These are phyloP conservation scores for Arthrobotrys megalospora DNA, from an alignment of 2,329 filamentous ascomycete species.

Conservation along the genomic window DNA sequence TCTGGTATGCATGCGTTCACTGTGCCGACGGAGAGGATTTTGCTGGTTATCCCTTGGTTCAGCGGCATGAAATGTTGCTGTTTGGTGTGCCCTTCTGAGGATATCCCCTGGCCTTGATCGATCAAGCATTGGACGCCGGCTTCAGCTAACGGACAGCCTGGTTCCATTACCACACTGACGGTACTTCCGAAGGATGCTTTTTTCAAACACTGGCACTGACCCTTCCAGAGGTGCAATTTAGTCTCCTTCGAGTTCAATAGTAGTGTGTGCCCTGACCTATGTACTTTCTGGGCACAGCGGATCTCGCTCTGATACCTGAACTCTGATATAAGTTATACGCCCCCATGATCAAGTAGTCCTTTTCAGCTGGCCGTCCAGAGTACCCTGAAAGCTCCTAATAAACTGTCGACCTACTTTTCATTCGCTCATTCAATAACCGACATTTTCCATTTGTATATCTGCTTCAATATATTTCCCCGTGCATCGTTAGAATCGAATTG, in stretches of 20 bases:
- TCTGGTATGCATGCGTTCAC: slow-evolving; percentile 41
- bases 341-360: slow-evolving; percentile 25
- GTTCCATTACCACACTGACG: slow-evolving; percentile 41
- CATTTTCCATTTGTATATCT: slow-evolving; percentile 36
- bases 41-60: slow-evolving; percentile 45
- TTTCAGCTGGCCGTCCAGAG: slow-evolving; percentile 9
- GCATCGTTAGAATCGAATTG: background rate
- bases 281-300: slow-evolving; percentile 10
- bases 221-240: slow-evolving; percentile 48
- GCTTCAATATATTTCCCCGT: slow-evolving; percentile 6
- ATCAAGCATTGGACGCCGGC: slow-evolving; percentile 36
- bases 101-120: slow-evolving; percentile 42
- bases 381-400: slow-evolving; percentile 18
- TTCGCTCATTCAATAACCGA: slow-evolving; percentile 37
- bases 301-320: background rate
- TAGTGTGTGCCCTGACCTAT: slow-evolving; percentile 43
- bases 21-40: slow-evolving; percentile 23
- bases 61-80: slow-evolving; percentile 44
- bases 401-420: background rate
- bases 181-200: slow-evolving; percentile 19
- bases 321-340: slow-evolving; percentile 50
- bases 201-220: slow-evolving; percentile 48
- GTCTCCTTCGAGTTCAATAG: slow-evolving; percentile 55
- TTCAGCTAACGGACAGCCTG: slow-evolving; percentile 48
- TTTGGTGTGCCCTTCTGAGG: slow-evolving; percentile 6